Evolutionary conservation across 2,329 filamentous ascomycete species (phyloP).

Genomic region (Monosporascus cannonballus): DNA sequence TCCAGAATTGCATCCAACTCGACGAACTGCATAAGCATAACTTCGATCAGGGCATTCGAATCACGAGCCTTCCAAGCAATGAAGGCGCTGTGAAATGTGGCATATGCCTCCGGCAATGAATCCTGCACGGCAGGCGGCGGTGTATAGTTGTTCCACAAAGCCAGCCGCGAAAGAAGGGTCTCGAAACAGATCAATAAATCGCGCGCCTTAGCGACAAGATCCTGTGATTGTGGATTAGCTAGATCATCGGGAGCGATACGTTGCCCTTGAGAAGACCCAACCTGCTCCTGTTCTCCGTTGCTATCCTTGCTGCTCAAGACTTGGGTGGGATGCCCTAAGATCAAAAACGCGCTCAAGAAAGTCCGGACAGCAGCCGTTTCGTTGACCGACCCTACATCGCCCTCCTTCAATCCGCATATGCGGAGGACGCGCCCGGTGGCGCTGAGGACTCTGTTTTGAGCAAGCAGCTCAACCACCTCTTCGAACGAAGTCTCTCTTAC

Average conservation of each 20-base stretch:
- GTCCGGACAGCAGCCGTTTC: slow-evolving; percentile 68
- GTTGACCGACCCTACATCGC: slow-evolving; percentile 53
- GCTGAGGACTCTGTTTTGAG: slow-evolving; percentile 58
- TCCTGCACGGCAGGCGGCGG: slow-evolving; percentile 57
- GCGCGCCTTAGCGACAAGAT: slow-evolving; percentile 70
- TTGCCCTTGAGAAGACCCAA: slow-evolving; percentile 35
- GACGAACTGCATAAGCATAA: slow-evolving; percentile 82
- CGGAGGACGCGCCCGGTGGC: slow-evolving; percentile 62
- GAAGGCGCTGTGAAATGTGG: slow-evolving; percentile 71
- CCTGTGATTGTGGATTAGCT: slow-evolving; percentile 58
- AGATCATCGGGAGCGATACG: slow-evolving; percentile 46
- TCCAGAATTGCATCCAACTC: slow-evolving; percentile 80
- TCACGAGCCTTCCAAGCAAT: slow-evolving; percentile 80
- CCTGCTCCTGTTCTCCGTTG: slow-evolving; percentile 51
- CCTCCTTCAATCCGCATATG: slow-evolving; percentile 64
- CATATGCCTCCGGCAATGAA: slow-evolving; percentile 62
- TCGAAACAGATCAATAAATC: slow-evolving; percentile 76
- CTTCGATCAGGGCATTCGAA: slow-evolving; percentile 69
- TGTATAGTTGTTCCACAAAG: slow-evolving; percentile 59
- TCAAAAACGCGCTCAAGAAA: slow-evolving; percentile 74
- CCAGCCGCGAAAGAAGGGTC: slow-evolving; percentile 61
- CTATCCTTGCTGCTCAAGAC: slow-evolving; percentile 72
- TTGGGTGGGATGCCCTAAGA: slow-evolving; percentile 71
- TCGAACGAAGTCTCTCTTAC: slow-evolving; percentile 69
- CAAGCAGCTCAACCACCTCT: slow-evolving; percentile 62